Evolutionary conservation across 257 asterid species (phyloP).

Genomic region (Solanum pennellii): DNA sequence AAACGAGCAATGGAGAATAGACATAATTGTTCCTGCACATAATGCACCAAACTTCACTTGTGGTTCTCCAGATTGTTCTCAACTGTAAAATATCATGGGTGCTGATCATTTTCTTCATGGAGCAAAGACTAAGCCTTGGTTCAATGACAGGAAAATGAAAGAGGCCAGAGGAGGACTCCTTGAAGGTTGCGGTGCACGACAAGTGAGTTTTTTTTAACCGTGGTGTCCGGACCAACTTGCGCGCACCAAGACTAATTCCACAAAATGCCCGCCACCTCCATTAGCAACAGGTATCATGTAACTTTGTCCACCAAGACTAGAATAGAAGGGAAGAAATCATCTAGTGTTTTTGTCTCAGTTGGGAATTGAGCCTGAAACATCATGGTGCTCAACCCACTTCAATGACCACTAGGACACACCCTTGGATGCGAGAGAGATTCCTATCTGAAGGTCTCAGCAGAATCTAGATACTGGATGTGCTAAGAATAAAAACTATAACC

Average conservation of each 20-base stretch:
- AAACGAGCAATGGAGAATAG: not conserved
- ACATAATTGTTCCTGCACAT: not conserved
- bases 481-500: not conserved
- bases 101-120: not conserved
- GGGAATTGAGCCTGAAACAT: not conserved
- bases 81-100: not conserved
- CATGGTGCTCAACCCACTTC: not conserved
- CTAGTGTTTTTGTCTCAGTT: not conserved
- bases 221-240: not conserved
- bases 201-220: not conserved
- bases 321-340: not conserved
- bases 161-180: not conserved
- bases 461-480: not conserved
- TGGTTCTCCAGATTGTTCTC: not conserved
- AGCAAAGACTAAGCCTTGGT: not conserved
- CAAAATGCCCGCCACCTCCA: not conserved
- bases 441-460: not conserved
- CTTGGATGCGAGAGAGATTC: not conserved
- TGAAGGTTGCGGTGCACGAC: not conserved
- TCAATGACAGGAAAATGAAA: not conserved
- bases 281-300: not conserved
- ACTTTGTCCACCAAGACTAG: not conserved
- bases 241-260: not conserved
- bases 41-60: not conserved
- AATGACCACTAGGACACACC: not conserved